Conservation (phyloP, 2,329 filamentous ascomycete species). For the Fusarium aywerte region DNA sequence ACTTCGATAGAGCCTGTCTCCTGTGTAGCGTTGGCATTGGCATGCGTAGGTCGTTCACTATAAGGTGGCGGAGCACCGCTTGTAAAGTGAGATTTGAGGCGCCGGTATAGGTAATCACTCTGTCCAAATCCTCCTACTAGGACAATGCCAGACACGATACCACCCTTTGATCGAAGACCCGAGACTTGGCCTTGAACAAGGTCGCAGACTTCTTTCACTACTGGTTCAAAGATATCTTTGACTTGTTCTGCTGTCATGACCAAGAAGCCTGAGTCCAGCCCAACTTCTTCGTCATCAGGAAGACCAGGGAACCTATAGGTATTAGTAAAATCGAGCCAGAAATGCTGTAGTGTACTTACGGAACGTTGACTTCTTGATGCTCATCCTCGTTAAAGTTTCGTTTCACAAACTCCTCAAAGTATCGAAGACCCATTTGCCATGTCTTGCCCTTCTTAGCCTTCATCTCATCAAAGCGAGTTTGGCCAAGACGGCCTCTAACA, state of each 20-base stretch:
- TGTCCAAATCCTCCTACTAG: conserved; percentile 85
- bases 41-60: conserved; percentile 76
- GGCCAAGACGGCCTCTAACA: conserved; percentile 73
- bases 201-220: conserved; percentile 76
- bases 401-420: conserved; percentile 88
- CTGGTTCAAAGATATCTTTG: conserved; percentile 79
- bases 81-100: conserved; percentile 75
- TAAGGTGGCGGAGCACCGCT: conserved; percentile 69
- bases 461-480: conserved; percentile 76
- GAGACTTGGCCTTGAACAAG: conserved; percentile 75
- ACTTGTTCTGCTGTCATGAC: conserved; percentile 76
- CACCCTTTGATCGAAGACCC: conserved; percentile 68
- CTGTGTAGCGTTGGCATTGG: conserved; percentile 58
- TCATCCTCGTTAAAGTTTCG: conserved; percentile 85
- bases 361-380: conserved; percentile 79
- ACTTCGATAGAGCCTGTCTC: conserved; percentile 74
- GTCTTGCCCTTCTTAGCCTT: conserved; percentile 80
- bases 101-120: conserved; percentile 78
- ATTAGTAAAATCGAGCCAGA: neutral
- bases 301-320: conserved; percentile 72
- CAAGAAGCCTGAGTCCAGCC: conserved; percentile 80
- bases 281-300: conserved; percentile 78
- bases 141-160: conserved; percentile 77
- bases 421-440: conserved; percentile 81
- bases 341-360: conserved; percentile 57